These are phyloP conservation scores for Penicillium janthinellum DNA, from an alignment of 2,329 filamentous ascomycete genomes.

Conservation along the genomic window DNA sequence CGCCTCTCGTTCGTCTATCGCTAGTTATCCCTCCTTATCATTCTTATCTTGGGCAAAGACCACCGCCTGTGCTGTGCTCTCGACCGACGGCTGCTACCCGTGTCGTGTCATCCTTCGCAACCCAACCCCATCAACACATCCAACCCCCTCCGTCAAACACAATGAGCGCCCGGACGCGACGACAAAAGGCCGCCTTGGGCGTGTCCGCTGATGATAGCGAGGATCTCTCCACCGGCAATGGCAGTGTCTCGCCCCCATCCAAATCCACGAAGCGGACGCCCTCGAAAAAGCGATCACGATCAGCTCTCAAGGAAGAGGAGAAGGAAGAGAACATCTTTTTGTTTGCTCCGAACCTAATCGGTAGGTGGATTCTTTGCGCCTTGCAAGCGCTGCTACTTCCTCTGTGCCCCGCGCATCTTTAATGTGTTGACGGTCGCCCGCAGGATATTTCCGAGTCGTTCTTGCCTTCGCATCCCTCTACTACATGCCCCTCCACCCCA, in stretches of 20 bases:
- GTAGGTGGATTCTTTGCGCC: constrained; percentile 49
- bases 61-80: neutral
- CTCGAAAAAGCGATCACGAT: constrained; percentile 32
- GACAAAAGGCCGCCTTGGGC: constrained; percentile 41
- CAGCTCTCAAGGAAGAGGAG: constrained; percentile 35
- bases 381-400: neutral
- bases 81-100: neutral
- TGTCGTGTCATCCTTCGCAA: constrained; percentile 6
- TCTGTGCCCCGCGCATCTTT: neutral
- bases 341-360: constrained; percentile 80
- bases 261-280: constrained; percentile 33
- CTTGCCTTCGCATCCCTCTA: constrained; percentile 89
- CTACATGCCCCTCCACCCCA: constrained; percentile 98
- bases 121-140: neutral
- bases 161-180: constrained; percentile 44
- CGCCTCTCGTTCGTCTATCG: neutral
- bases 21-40: constrained; percentile 7
- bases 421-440: neutral
- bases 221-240: constrained; percentile 33
- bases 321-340: constrained; percentile 74
- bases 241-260: constrained; percentile 33
- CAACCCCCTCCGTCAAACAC: constrained; percentile 9
- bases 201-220: constrained; percentile 36
- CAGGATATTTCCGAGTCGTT: constrained; percentile 76
- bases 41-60: constrained; percentile 5